phyloP scores from a whole-genome alignment of 768 basidiomycete species.

The Panaeolus cyanescens region DNA sequence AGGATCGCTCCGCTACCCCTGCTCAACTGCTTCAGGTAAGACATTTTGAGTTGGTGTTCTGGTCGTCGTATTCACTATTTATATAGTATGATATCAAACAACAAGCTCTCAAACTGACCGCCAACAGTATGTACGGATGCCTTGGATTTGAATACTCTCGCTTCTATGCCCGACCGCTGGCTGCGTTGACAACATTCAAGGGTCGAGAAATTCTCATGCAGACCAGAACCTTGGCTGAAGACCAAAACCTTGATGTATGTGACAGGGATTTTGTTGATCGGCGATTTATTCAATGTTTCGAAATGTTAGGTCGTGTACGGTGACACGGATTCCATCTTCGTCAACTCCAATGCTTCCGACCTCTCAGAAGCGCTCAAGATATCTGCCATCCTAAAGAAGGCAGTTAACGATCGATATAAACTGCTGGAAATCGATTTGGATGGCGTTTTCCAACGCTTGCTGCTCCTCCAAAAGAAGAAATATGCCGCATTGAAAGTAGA shows the following conservation, averaged over 20 bases:
- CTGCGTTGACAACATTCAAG: constrained; percentile 95
- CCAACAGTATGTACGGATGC: constrained; percentile 99
- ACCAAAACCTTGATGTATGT: constrained; percentile 83
- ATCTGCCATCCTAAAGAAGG: constrained; percentile 90
- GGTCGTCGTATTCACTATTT: not conserved
- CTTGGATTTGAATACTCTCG: constrained; percentile 96
- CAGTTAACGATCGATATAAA: constrained; percentile 93
- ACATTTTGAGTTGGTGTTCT: not conserved
- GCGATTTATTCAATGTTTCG: not conserved
- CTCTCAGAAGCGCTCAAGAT: constrained; percentile 89
- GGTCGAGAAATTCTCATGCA: constrained; percentile 96
- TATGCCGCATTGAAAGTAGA: constrained; percentile 97
- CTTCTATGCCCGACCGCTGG: constrained; percentile 96
- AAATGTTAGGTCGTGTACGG: constrained; percentile 99
- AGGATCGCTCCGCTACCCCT: constrained; percentile 70
- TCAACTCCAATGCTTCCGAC: constrained; percentile 92
- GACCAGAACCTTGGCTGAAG: constrained; percentile 91
- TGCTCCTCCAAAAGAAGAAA: constrained; percentile 98
- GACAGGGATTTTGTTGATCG: not conserved
- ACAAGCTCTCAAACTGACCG: constrained; percentile 94
- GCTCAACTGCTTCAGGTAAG: constrained; percentile 83
- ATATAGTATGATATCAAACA: constrained; percentile 94
- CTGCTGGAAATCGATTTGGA: constrained; percentile 97
- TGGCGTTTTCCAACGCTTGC: constrained; percentile 86
- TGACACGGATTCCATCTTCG: constrained; percentile 98